Evolutionary conservation across 768 basidiomycete genomes (phyloP), one percentile per base, ranked within the genome.

Genomic region (Agrocybe chaxingu): DNA sequence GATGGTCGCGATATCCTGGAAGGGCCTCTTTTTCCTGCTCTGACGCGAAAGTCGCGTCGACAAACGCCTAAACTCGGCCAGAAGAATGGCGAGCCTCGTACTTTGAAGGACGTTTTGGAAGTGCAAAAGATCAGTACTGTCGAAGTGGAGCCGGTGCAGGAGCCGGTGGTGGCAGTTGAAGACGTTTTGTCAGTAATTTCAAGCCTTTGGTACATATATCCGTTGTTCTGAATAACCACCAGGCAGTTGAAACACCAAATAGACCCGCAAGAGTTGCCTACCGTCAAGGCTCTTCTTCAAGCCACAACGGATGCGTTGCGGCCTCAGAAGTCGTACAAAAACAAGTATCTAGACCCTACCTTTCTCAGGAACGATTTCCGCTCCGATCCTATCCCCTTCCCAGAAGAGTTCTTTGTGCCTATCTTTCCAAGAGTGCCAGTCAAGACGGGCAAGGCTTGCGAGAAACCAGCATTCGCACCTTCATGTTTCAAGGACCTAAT

Each of bases 1-100:
- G 47, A 47, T 52, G 47, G 52, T 31, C 29, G 37, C 32, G 31
- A 43, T 47, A 37, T 19, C 16, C 46, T 5, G 24, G 24, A 24
- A 9, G 69, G 72, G 48, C 75, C 70, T 4, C 60, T 78, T 51
- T 68, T 72, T 8, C 75, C 79, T 8, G 57, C 79, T 9, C 55
- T 81, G 13, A 77, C 81, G 39, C 66, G 68, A 33, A 68, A 69
- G 11, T 74, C 83, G 3, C 66, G 63, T 34, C 71, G 65, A n/a
- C 68, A 75, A 57, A 82, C 80, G 7, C 80, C 78, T 1, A 64
- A 60, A 33, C 54, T 72, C 6, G 75, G 78, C n/a, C 57, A 57
- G 32, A 41, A 47, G 34, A 19, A 54, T 11, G 51, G 37, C 18
- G 40, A 38, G 3, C 33, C 43, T 7, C 13, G 39, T 35, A 44